Percentiles rank a stretch among this genome's conserved stretches.
Evolutionary conservation across 1,284 basidiomycete genomes (phyloP).

Genomic region (Gomphus bonarii): DNA sequence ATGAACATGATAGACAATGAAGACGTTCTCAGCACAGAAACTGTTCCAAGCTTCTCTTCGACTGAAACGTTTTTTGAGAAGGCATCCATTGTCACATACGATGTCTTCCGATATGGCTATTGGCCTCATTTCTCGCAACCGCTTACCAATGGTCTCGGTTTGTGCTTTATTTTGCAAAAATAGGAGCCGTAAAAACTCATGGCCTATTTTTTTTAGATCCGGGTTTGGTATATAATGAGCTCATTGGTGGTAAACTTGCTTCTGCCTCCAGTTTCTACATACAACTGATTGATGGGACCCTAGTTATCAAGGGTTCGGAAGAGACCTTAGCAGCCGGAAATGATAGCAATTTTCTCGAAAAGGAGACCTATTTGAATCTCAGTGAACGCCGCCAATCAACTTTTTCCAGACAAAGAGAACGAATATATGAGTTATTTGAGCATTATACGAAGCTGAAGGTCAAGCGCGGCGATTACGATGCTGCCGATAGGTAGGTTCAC

Average conservation of each 20-base stretch:
- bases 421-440: conserved; percentile 46
- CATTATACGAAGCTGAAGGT: conserved; percentile 40
- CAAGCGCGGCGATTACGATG: conserved; percentile 39
- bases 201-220: conserved; percentile 25
- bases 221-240: conserved; percentile 55
- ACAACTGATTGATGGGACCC: not conserved
- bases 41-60: not conserved
- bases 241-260: conserved; percentile 36
- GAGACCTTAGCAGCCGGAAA: conserved; percentile 24
- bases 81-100: conserved; percentile 33
- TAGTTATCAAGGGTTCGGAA: conserved; percentile 58
- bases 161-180: not conserved
- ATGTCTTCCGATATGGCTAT: conserved; percentile 41
- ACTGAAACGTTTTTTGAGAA: not conserved
- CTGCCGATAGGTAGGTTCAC: conserved; percentile 44
- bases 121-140: conserved; percentile 55
- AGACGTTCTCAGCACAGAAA: not conserved
- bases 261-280: not conserved
- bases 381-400: conserved; percentile 42
- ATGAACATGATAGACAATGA: conserved; percentile 4
- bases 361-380: conserved; percentile 34
- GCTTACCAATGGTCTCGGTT: conserved; percentile 46
- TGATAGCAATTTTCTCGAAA: conserved; percentile 31
- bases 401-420: conserved; percentile 38
- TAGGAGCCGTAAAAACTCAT: too few species aligned